Percentiles rank a stretch among this genome's conserved stretches.
Conservation (phyloP, 129 eudicot genomes). For the Calendula officinalis region DNA sequence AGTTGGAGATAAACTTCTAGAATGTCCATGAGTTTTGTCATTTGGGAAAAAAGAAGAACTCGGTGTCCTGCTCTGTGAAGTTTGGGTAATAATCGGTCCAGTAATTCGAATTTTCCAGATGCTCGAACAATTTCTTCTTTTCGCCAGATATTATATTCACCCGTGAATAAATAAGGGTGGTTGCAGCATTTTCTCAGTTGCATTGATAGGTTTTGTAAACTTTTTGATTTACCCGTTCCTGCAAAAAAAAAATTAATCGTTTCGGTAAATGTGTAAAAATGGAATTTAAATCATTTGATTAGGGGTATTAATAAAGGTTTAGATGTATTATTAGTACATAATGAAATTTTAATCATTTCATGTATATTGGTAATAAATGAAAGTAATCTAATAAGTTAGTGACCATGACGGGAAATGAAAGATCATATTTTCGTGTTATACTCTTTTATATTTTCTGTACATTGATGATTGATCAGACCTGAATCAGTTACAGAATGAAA, state of each 20-base stretch:
- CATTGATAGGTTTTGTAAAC: conserved; percentile 84
- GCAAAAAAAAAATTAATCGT: conserved; percentile 8
- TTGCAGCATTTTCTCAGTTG: conserved; percentile 96
- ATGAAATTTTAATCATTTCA: too few species aligned
- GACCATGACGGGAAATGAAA: too few species aligned
- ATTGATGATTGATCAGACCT: too few species aligned
- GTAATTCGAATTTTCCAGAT: conserved; percentile 93
- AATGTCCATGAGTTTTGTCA: conserved; percentile 90
- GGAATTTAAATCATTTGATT: too few species aligned
- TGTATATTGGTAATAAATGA: too few species aligned
- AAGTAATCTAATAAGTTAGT: too few species aligned
- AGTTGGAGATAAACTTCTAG: conserved; percentile 73
- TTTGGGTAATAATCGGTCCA: conserved; percentile 88
- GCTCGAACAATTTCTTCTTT: conserved; percentile 82
- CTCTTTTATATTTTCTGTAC: too few species aligned
- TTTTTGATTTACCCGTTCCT: conserved; percentile 84
- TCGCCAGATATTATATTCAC: conserved; percentile 65
- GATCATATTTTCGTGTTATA: too few species aligned
- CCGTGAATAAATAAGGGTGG: conserved; percentile 85
- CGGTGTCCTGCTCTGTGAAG: conserved; percentile 82
- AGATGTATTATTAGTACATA: too few species aligned
- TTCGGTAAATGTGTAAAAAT: too few species aligned
- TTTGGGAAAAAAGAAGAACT: conserved; percentile 90
- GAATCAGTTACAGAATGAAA: too few species aligned
- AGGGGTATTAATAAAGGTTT: too few species aligned